Evolutionary conservation across 1,284 basidiomycete genomes (phyloP).

Genomic region (Agaricales sp.): DNA sequence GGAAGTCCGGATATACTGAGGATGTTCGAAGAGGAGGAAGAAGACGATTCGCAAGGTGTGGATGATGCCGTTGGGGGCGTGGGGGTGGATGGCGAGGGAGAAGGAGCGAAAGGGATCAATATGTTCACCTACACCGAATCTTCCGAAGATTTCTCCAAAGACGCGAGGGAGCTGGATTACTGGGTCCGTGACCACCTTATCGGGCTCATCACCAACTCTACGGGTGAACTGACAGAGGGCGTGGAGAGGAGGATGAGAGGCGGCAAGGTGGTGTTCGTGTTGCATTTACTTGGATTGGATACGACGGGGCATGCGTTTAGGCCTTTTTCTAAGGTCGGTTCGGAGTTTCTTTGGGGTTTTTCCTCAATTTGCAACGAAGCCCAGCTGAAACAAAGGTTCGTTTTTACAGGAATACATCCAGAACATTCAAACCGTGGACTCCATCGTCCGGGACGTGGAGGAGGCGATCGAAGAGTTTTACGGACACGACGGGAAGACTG

Average conservation of each 20-base stretch:
- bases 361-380: too few relatives aligned
- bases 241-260: slow-evolving; percentile 34
- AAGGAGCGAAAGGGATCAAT: slow-evolving; percentile 35
- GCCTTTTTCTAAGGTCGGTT: slow-evolving; percentile 62
- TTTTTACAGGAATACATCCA: slow-evolving; percentile 68
- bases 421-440: slow-evolving; percentile 77
- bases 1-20: slow-evolving; percentile 87
- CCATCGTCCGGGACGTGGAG: slow-evolving; percentile 65
- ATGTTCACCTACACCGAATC: slow-evolving; percentile 29
- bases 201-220: slow-evolving; percentile 53
- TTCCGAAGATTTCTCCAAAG: slow-evolving; percentile 22
- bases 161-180: slow-evolving; percentile 69
- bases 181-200: slow-evolving; percentile 73
- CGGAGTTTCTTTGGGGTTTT: background rate
- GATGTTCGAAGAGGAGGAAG: slow-evolving; percentile 79
- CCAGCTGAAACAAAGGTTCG: background rate
- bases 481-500: slow-evolving; percentile 51
- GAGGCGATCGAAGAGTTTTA: slow-evolving; percentile 56
- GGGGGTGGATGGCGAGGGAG: slow-evolving; percentile 77
- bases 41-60: slow-evolving; percentile 77
- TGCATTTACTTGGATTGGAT: slow-evolving; percentile 80
- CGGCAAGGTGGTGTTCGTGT: slow-evolving; percentile 67
- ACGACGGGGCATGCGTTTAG: slow-evolving; percentile 85
- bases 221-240: slow-evolving; percentile 36
- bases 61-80: slow-evolving; percentile 32